phyloP scores from a whole-genome alignment of 495 filamentous ascomycete genomes.

The Podospora pseudopauciseta region DNA sequence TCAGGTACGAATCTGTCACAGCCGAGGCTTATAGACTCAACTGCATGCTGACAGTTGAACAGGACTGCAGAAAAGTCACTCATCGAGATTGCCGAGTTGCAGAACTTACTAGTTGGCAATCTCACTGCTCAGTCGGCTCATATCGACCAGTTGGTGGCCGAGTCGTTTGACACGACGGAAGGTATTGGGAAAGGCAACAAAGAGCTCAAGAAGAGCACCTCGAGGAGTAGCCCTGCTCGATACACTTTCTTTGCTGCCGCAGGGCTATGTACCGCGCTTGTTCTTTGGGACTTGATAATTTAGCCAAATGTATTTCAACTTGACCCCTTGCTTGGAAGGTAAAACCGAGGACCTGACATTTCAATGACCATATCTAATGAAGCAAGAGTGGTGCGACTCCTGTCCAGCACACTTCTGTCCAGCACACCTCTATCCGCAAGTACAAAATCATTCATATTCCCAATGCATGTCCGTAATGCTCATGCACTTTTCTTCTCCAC shows the following conservation, averaged over 20 bases:
- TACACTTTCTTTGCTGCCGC: constrained; percentile 86
- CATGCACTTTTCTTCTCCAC: not conserved
- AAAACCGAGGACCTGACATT: not conserved
- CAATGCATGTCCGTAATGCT: not conserved
- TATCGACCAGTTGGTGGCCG: constrained; percentile 83
- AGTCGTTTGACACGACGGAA: constrained; percentile 73
- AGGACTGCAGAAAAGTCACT: constrained; percentile 89
- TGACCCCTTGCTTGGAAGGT: not conserved
- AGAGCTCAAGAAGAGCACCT: constrained; percentile 79
- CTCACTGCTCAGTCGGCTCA: constrained; percentile 79
- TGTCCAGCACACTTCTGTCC: not conserved
- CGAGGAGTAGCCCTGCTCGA: constrained; percentile 76
- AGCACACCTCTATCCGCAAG: not conserved
- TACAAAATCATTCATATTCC: not conserved
- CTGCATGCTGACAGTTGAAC: not conserved
- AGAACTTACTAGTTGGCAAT: constrained; percentile 81
- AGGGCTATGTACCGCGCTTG: constrained; percentile 72
- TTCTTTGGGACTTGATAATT: constrained; percentile 93
- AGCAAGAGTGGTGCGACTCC: not conserved
- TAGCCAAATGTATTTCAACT: constrained; percentile 34
- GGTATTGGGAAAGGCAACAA: constrained; percentile 88
- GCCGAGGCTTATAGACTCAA: not conserved
- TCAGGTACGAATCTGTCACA: constrained; percentile 56
- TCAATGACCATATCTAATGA: not conserved
- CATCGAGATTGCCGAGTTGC: constrained; percentile 87